Conservation (phyloP, 805 yeast species). For the Kazachstania bromeliacearum region DNA sequence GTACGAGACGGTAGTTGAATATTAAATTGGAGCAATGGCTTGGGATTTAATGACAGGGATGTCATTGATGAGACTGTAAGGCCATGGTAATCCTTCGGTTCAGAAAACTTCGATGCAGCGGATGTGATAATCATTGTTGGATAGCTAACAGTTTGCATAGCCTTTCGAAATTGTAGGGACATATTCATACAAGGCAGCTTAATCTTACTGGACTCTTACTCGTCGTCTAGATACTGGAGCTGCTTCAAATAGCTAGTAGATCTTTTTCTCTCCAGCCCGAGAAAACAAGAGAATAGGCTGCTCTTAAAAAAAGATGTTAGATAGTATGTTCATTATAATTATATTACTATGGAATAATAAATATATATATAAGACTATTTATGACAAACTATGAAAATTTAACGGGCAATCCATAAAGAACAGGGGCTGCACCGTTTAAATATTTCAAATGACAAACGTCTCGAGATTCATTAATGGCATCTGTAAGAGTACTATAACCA, state of each 20-base stretch:
- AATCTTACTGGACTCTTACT: too few relatives aligned
- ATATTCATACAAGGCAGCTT: too few relatives aligned
- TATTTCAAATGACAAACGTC: slow-evolving; percentile 57
- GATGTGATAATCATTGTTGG: slow-evolving; percentile 55
- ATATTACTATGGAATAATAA: too few relatives aligned
- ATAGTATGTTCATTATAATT: too few relatives aligned
- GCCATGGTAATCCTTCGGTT: slow-evolving; percentile 36
- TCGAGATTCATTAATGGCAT: slow-evolving; percentile 56
- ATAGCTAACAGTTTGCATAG: slow-evolving; percentile 38
- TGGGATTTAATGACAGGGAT: slow-evolving; percentile 69
- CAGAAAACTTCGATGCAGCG: slow-evolving; percentile 28
- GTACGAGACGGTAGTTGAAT: slow-evolving; percentile 81
- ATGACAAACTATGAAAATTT: too few relatives aligned
- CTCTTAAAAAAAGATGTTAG: too few relatives aligned
- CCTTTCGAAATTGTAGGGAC: slow-evolving; percentile 5
- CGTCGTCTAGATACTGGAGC: too few relatives aligned
- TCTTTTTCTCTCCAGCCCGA: too few relatives aligned
- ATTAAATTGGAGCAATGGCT: slow-evolving; percentile 76
- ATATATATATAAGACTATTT: too few relatives aligned
- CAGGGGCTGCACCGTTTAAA: slow-evolving; percentile 89
- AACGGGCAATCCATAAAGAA: slow-evolving; percentile 76
- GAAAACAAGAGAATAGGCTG: too few relatives aligned
- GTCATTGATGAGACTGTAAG: slow-evolving; percentile 81
- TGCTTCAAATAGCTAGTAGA: too few relatives aligned
- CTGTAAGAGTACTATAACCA: slow-evolving; percentile 32